Base-by-base conservation (phyloP, 2,329 filamentous ascomycete species). In the Botryotinia narcissicola region DNA sequence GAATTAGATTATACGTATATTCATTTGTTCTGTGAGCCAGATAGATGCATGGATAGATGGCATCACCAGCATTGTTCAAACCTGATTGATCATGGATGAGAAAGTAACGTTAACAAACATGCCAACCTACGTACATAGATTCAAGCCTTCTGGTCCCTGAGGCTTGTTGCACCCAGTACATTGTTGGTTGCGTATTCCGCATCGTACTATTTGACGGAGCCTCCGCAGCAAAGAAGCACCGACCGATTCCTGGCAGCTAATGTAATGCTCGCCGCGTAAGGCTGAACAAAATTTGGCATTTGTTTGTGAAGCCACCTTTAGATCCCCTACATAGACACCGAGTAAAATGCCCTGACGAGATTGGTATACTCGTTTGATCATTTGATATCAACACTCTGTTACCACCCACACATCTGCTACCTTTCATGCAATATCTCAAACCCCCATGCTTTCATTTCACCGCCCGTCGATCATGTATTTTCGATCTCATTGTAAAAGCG, bases 91-190 rank as follows among this genome's bases (percentile, higher is more conserved):
- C 66, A 69, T 57, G 66, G 66, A 57, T 69, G 48, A n/a, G 66
- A 69, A 69, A 57, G 66, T 69, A 69, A 69, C 66, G 66, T 69
- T 69, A 57, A 69, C 66, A 69, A 44, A 42, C 66, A 42, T 54
- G 9, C n/a, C 46, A 54, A 67, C 46, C 66, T 42, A 57, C 48
- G 66, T 44, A 63, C 61, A 44, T 63, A 40, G 35, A 16, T n/a
- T 68, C 66, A 69, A 57, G 66, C 37, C 48, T 57, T 32, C n/a
- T 42, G 48, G 66, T 57, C 37, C 66, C 66, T 68, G 35, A 68
- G 37, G 48, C 66, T 42, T 68, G 66, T 57, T 68, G 16, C 18
- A 40, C 32, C 10, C 9, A 68, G 14, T 18, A 68, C 64, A 40
- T 22, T 42, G 18, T 57, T 68, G 46, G 46, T 40, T 54, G 46